A percentile compares a stretch with the other conserved stretches of the same genome.
Conservation (phyloP, 129 eudicot species). For the Escallonia rubra region DNA sequence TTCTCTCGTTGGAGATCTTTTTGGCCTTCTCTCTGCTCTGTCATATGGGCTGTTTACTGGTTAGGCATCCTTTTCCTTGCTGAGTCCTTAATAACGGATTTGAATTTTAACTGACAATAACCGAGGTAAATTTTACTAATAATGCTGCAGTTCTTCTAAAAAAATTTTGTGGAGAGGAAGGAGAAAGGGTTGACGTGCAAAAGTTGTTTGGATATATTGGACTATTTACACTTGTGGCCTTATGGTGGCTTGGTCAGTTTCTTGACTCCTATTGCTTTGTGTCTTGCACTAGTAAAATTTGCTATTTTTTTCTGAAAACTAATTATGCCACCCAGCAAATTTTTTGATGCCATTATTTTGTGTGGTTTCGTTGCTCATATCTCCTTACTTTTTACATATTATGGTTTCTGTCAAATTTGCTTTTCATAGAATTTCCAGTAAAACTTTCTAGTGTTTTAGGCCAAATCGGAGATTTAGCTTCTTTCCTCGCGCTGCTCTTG, state of each 20-base stretch:
- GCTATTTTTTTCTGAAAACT: too few relatives aligned
- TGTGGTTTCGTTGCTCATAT: not conserved
- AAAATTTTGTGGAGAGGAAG: conserved; percentile 95
- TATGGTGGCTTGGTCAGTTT: conserved; percentile 99
- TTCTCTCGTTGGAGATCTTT: conserved; percentile 90
- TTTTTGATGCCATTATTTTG: too few relatives aligned
- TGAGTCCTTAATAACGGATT: not conserved
- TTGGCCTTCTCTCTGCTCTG: conserved; percentile 94
- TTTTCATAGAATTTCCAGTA: not conserved
- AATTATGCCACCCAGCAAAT: too few relatives aligned
- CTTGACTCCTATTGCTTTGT: not conserved
- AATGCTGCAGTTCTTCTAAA: conserved; percentile 80
- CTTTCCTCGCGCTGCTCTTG: not conserved
- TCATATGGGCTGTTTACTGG: conserved; percentile 92
- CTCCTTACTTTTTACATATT: not conserved
- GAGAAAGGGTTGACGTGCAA: conserved; percentile 85
- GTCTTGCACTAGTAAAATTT: not conserved
- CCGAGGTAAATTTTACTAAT: not conserved
- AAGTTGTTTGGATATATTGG: conserved; percentile 97
- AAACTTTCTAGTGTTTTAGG: not conserved
- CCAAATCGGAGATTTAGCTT: not conserved
- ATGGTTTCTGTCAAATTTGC: not conserved
- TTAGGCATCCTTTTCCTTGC: conserved; percentile 23
- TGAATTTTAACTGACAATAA: not conserved
- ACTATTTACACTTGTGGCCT: conserved; percentile 81